Percentiles rank a stretch among this genome's conserved stretches.
Conservation (phyloP, 805 yeast genomes). For the Wickerhamomyces ciferrii region DNA sequence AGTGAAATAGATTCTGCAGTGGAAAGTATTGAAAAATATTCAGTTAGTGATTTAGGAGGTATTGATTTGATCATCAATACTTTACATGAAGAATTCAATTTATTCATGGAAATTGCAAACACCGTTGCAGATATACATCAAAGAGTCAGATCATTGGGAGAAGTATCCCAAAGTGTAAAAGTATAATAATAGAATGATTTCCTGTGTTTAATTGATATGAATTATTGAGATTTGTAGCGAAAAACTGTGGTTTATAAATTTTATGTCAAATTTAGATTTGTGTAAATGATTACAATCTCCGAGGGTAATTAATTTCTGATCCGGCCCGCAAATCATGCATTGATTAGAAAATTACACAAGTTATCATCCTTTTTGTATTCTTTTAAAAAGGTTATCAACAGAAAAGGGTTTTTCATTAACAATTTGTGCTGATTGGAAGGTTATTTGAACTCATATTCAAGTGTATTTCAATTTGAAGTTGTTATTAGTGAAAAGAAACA, state of each 20-base stretch:
- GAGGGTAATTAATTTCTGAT: background rate
- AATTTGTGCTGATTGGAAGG: too few relatives aligned
- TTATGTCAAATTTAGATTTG: background rate
- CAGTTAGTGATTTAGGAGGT: constrained; percentile 34
- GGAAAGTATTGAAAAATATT: constrained; percentile 51
- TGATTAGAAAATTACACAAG: background rate
- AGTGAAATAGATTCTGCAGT: constrained; percentile 57
- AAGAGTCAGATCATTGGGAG: constrained; percentile 29
- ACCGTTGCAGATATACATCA: constrained; percentile 68
- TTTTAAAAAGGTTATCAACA: too few relatives aligned
- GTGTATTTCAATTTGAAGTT: background rate
- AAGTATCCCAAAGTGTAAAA: constrained; percentile 3
- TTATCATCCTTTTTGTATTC: background rate
- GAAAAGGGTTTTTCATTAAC: too few relatives aligned
- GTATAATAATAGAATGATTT: background rate
- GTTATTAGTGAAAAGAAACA: background rate
- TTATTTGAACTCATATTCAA: background rate
- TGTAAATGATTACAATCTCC: background rate
- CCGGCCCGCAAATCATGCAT: background rate
- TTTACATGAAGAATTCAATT: constrained; percentile 58
- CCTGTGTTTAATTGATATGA: too few relatives aligned
- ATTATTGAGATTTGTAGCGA: background rate
- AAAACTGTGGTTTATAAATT: background rate
- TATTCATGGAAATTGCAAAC: constrained; percentile 74
- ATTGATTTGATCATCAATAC: constrained; percentile 53